Base-by-base conservation (phyloP, 83 land plant genomes). In the Diphasiastrum complanatum region DNA sequence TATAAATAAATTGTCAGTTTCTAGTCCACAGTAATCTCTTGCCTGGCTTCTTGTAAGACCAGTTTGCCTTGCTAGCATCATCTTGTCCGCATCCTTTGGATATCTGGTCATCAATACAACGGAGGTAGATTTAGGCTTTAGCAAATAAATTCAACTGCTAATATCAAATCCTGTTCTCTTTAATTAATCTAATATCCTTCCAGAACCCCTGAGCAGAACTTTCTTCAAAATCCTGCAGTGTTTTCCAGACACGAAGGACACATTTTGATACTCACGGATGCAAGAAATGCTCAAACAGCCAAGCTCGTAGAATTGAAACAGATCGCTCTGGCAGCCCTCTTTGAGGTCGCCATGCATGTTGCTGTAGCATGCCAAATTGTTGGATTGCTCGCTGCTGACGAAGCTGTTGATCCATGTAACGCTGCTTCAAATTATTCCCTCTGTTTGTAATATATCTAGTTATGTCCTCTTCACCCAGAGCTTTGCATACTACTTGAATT, bases 241-340 rank as follows among this genome's bases (percentile, higher is more conserved):
- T n/a, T n/a, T n/a, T 69, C 51, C 46, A 45, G 33, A 43, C 16
- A 55, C 47, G 11, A 46, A 38, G 1, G 34, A 24, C 38, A 31
- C 47, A 24, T 16, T 41, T 29, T 22, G 11, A 0, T 11, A 72
- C 88, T 34, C 79, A 87, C 92, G 92, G 92, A 45, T 87, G 85
- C 26, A 87, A 85, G 68, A 87, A 87, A 51, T 87, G 92, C 38
- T 87, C 92, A 37, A 87, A 87, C 48, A 87, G 88, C 92, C 92
- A 87, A 45, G 89, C 79, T 43, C 92, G 68, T 27, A 87, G 64
- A 20, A 84, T 72, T 40, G 68, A 78, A 63, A 87, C 89, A 27
- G 92, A 79, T 8, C 89, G 65, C 45, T 87, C 89, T 5, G 92
- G 92, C 47, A 87, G 58, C 31, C 92, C 92, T 33, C 89, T 59